Evolutionary conservation across 306 rosid genomes (phyloP).

Genomic region (Quercus engelmannii): DNA sequence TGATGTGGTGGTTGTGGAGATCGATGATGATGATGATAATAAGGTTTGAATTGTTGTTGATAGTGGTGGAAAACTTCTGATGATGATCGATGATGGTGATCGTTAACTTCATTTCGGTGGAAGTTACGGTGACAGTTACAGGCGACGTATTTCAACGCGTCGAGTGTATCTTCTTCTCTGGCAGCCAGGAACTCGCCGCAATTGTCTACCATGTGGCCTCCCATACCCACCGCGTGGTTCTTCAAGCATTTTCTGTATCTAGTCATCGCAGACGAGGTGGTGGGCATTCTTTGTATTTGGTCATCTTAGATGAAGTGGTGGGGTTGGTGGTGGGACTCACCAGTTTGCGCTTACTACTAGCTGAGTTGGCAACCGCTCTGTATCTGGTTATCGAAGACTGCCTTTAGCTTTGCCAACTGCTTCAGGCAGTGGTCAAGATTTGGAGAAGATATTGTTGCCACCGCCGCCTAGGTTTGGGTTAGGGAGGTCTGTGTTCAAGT

Average conservation of each 20-base stretch:
- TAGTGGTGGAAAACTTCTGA: constrained; percentile 16
- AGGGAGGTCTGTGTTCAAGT: too few relatives aligned
- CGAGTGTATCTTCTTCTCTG: neutral
- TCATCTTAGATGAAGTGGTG: neutral
- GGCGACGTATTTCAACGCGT: constrained; percentile 81
- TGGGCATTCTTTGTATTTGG: constrained; percentile 64
- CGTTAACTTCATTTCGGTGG: constrained; percentile 60
- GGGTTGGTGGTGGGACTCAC: too few relatives aligned
- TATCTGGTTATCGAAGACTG: neutral
- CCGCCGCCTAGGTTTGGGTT: too few relatives aligned
- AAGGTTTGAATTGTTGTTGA: constrained; percentile 41
- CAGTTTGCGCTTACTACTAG: constrained; percentile 7
- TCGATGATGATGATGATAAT: constrained; percentile 22
- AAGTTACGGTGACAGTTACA: constrained; percentile 90
- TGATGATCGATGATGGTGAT: constrained; percentile 6
- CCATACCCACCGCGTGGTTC: constrained; percentile 71
- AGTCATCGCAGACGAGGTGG: too few relatives aligned
- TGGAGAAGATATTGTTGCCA: constrained; percentile 33
- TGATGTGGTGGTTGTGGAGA: constrained; percentile 3
- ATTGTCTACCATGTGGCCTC: constrained; percentile 75
- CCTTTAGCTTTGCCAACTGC: constrained; percentile 51
- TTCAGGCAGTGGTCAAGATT: constrained; percentile 47
- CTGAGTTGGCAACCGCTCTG: constrained; percentile 27
- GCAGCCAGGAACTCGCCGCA: constrained; percentile 80
- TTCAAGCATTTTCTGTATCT: constrained; percentile 41